phyloP scores from a whole-genome alignment of 2,329 filamentous ascomycete genomes.

The Teratosphaeria zuluensis region DNA sequence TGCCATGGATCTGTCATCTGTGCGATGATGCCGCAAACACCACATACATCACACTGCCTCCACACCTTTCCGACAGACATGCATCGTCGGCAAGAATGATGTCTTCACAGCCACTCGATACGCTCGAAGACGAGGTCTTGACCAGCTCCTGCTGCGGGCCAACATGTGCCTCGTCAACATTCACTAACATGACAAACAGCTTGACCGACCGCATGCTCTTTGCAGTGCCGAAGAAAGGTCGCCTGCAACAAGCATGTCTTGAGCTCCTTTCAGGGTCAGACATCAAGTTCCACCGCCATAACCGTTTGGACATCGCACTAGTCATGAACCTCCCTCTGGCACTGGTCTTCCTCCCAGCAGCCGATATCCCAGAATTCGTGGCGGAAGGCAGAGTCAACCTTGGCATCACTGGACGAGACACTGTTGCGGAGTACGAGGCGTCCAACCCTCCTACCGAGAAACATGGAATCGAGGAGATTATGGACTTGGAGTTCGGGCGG shows the following conservation, averaged over 20 bases:
- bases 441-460: slow-evolving; percentile 36
- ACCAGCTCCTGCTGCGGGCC: background rate
- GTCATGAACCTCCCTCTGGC: slow-evolving; percentile 96
- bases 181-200: slow-evolving; percentile 28
- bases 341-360: slow-evolving; percentile 90
- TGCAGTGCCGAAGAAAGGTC: slow-evolving; percentile 98
- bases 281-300: slow-evolving; percentile 92
- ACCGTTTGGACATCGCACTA: slow-evolving; percentile 89
- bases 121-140: background rate
- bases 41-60: background rate
- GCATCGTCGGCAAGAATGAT: background rate
- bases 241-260: slow-evolving; percentile 76
- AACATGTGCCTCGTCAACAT: background rate
- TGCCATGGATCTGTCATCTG: background rate
- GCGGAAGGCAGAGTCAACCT: slow-evolving; percentile 88
- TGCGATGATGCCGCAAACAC: background rate
- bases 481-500: slow-evolving; percentile 81
- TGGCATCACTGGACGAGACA: slow-evolving; percentile 88
- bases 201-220: slow-evolving; percentile 89
- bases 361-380: slow-evolving; percentile 95
- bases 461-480: slow-evolving; percentile 67
- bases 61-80: background rate
- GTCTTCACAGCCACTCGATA: background rate
- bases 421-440: slow-evolving; percentile 71
- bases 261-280: slow-evolving; percentile 89